These are phyloP conservation scores for Didymella glomerata DNA, from an alignment of 2,329 filamentous ascomycete genomes.

Conservation along the genomic window DNA sequence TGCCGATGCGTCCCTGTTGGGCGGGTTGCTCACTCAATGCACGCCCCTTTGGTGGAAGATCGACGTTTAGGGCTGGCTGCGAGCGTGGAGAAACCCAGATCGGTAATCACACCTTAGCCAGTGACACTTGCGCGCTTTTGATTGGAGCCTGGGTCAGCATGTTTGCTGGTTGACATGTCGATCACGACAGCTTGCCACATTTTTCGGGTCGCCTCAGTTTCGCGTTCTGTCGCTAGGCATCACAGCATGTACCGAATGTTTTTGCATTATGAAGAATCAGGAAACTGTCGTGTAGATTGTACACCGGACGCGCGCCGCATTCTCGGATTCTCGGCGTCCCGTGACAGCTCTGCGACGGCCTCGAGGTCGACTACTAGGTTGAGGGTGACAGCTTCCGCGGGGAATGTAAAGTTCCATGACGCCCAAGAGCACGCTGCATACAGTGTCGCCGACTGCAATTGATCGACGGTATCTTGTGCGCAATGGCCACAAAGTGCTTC, in stretches of 20 bases:
- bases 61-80: constrained; percentile 29
- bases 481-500: background rate
- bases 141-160: constrained; percentile 23
- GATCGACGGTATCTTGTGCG: constrained; percentile 1
- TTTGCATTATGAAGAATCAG: constrained; percentile 7
- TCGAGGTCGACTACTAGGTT: constrained; percentile 3
- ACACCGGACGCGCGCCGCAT: background rate
- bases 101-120: constrained; percentile 21
- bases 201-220: constrained; percentile 24
- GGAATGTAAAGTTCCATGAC: background rate
- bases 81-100: constrained; percentile 31
- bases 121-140: constrained; percentile 27
- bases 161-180: constrained; percentile 17
- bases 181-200: constrained; percentile 22
- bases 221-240: background rate
- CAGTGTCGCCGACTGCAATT: constrained; percentile 5
- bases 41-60: constrained; percentile 28
- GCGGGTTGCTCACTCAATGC: constrained; percentile 20
- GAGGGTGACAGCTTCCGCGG: constrained; percentile 7
- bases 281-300: constrained; percentile 7
- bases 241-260: background rate
- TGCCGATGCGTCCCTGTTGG: constrained; percentile 22
- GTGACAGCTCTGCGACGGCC: constrained; percentile 4
- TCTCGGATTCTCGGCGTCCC: constrained; percentile 1
- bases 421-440: constrained; percentile 7